Evolutionary conservation across 257 asterid genomes (phyloP).

Genomic region (Verbena officinalis): DNA sequence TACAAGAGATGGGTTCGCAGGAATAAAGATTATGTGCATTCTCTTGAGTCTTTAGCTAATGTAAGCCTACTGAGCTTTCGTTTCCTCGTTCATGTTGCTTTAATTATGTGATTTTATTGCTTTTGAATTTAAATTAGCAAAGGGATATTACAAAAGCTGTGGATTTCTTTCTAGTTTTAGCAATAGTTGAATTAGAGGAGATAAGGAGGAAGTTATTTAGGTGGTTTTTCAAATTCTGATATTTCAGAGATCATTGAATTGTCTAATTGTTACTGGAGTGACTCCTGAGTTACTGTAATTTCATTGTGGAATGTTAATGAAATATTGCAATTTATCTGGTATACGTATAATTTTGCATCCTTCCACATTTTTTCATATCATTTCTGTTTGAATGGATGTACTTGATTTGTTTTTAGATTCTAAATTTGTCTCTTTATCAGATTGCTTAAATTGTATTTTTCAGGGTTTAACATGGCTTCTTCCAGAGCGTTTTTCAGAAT

Average conservation of each 20-base stretch:
- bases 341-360: slow-evolving; percentile 1
- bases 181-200: neutral
- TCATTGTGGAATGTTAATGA: neutral
- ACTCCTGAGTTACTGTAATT: neutral
- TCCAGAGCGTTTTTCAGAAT: slow-evolving; percentile 94
- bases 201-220: too few relatives aligned
- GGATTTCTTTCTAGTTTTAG: neutral
- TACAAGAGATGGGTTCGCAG: slow-evolving; percentile 91
- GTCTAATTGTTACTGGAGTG: too few relatives aligned
- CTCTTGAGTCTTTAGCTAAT: slow-evolving; percentile 85
- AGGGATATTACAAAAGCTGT: too few relatives aligned
- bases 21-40: slow-evolving; percentile 76
- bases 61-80: slow-evolving; percentile 51
- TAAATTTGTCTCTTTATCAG: slow-evolving; percentile 16
- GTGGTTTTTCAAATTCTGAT: too few relatives aligned
- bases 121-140: too few relatives aligned
- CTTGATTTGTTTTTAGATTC: slow-evolving; percentile 13
- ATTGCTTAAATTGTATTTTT: slow-evolving; percentile 32
- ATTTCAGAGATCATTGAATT: too few relatives aligned
- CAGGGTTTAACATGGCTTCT: slow-evolving; percentile 99
- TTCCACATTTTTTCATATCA: slow-evolving; percentile 11
- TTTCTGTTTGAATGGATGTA: neutral
- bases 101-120: too few relatives aligned
- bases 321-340: neutral
- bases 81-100: neutral